Evolutionary conservation across 2,329 filamentous ascomycete species (phyloP), one percentile per base, ranked within the genome.

Genomic region (Diaporthe eres): DNA sequence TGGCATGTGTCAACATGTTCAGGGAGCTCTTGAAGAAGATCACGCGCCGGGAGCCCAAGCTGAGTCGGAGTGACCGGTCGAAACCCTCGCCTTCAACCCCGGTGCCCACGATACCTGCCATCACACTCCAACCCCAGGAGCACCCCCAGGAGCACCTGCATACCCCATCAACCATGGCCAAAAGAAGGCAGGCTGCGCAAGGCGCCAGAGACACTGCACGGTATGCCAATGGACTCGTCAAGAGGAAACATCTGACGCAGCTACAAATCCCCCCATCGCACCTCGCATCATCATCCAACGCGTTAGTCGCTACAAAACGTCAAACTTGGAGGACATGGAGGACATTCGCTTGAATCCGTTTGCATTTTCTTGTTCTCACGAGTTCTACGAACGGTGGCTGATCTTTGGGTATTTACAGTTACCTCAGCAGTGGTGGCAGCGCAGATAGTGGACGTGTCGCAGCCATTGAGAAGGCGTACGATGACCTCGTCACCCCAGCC

Each of bases 401-500:
- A 70, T 22, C 22, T 39, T 4, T 28, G 13, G 22, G 2, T 13
- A 19, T n/a, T 42, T 31, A 47, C 34, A 77, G 75, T 3, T 77
- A 77, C 39, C 73, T 77, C 25, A 77, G 60, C 47, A 57, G 53
- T 47, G 60, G 72, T 17, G 67, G 44, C 28, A 51, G 68, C 17
- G 73, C n/a, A 34, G 75, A 77, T 13, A 75, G 47, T 49, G 63
- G 61, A 39, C 73, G 75, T 37, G 61, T 75, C 63, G 31, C 73
- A 37, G 73, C 74, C 73, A 77, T 77, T 9, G 75, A 77, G 63
- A 77, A 77, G 51, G 75, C 70, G 19, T 77, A 73, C 53, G 75
- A 77, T 39, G 75, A 77, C 17, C 60, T 77, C 22, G 61, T 51
- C 42, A 49, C 70, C 78, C 80, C 82, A 90, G 90, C 90, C 78